phyloP scores from a whole-genome alignment of 371 early-diverging fungal genomes.

The Dinochytrium kinnereticum region DNA sequence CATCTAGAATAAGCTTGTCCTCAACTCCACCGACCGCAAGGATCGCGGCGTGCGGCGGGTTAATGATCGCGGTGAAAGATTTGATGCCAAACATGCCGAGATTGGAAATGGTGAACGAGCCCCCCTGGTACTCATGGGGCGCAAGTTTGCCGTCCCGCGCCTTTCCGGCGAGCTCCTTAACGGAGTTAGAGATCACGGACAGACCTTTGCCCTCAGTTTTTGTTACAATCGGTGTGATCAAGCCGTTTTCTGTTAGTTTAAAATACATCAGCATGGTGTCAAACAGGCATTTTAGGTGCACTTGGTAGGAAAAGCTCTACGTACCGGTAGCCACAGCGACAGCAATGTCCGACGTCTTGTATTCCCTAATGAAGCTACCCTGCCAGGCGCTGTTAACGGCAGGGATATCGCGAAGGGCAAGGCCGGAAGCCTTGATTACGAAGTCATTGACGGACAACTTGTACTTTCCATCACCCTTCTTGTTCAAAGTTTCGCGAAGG shows the following conservation, averaged over 20 bases:
- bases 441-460: slow-evolving; percentile 99
- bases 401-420: slow-evolving; percentile 91
- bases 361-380: slow-evolving; percentile 91
- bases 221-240: slow-evolving; percentile 95
- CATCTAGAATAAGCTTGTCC: slow-evolving; percentile 75
- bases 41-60: slow-evolving; percentile 95
- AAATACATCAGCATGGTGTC: neutral
- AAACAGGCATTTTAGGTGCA: neutral
- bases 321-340: slow-evolving; percentile 93
- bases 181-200: slow-evolving; percentile 78
- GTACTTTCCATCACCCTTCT: slow-evolving; percentile 81
- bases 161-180: slow-evolving; percentile 84
- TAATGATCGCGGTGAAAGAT: slow-evolving; percentile 97
- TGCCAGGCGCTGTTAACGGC: slow-evolving; percentile 97
- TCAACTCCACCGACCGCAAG: slow-evolving; percentile 89
- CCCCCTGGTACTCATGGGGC: slow-evolving; percentile 94
- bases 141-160: slow-evolving; percentile 89
- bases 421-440: slow-evolving; percentile 93
- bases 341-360: slow-evolving; percentile 89
- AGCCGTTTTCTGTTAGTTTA: slow-evolving; percentile 65
- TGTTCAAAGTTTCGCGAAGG: slow-evolving; percentile 91
- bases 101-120: slow-evolving; percentile 97
- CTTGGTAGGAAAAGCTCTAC: slow-evolving; percentile 4
- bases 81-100: slow-evolving; percentile 96
- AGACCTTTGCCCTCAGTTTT: slow-evolving; percentile 88